phyloP scores from a whole-genome alignment of 768 basidiomycete species.

The Kondoa subrosea region DNA sequence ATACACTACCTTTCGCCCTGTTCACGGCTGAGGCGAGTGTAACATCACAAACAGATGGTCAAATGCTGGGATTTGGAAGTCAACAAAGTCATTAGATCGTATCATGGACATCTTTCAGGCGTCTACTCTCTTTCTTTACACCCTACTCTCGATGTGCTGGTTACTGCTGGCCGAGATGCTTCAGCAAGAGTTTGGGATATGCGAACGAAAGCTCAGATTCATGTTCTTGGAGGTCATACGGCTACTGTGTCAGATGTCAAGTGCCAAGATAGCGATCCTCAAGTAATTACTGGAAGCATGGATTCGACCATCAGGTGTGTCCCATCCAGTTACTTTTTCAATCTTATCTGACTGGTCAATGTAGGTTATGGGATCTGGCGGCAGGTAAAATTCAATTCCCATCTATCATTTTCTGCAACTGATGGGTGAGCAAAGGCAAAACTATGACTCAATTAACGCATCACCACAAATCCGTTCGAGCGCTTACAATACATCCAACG shows the following conservation, averaged over 20 bases:
- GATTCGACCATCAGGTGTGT: constrained; percentile 79
- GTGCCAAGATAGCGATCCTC: constrained; percentile 91
- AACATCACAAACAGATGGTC: constrained; percentile 55
- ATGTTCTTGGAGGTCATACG: constrained; percentile 81
- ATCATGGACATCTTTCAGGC: constrained; percentile 93
- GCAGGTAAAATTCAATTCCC: constrained; percentile 43
- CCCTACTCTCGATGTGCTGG: constrained; percentile 86
- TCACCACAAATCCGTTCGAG: constrained; percentile 93
- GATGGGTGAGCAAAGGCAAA: constrained; percentile 52
- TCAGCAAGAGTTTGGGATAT: constrained; percentile 98
- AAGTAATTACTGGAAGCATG: constrained; percentile 96
- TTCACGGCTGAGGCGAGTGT: no score
- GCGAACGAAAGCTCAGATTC: constrained; percentile 91
- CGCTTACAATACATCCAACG: constrained; percentile 83
- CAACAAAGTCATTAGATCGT: constrained; percentile 97
- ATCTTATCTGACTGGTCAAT: no score
- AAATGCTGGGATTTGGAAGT: constrained; percentile 99
- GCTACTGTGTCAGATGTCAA: constrained; percentile 89
- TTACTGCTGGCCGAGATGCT: constrained; percentile 88
- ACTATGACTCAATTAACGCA: constrained; percentile 94
- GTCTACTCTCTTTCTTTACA: constrained; percentile 85
- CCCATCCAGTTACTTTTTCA: background rate
- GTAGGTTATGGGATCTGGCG: constrained; percentile 85
- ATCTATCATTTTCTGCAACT: background rate
- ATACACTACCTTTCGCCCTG: background rate